A percentile compares a stretch with the other conserved stretches of the same genome.
These are phyloP conservation scores for Plasmodium blacklocki DNA, from an alignment of 169 alveolate species.

Conservation along the genomic window DNA sequence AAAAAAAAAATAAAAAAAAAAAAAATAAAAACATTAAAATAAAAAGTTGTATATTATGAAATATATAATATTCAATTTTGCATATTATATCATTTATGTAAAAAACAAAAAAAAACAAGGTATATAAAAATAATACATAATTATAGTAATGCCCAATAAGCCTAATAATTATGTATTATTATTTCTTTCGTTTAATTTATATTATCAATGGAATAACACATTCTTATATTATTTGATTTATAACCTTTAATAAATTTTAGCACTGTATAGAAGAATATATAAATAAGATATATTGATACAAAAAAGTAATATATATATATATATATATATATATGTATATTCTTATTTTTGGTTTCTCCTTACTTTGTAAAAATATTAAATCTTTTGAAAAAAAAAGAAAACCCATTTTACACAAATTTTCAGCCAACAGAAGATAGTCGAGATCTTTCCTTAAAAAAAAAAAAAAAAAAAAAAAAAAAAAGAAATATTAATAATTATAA, in stretches of 20 bases:
- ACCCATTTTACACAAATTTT: conserved; percentile 50
- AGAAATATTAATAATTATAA: too few species aligned
- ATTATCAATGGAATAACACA: conserved; percentile 6
- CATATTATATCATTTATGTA: too few species aligned
- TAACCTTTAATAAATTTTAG: conserved; percentile 19
- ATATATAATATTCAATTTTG: too few species aligned
- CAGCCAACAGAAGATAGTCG: conserved; percentile 35
- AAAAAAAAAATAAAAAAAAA: too few species aligned
- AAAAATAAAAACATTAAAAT: too few species aligned
- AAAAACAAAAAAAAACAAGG: background rate
- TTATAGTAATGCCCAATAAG: background rate
- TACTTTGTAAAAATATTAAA: conserved; percentile 45
- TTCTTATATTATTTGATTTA: conserved; percentile 6
- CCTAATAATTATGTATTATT: background rate
- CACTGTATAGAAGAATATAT: conserved; percentile 11
- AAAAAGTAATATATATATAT: background rate
- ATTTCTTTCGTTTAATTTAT: background rate
- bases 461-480: background rate
- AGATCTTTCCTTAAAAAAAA: conserved; percentile 30
- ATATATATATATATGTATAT: background rate
- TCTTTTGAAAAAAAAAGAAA: conserved; percentile 29
- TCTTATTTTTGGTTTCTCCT: background rate
- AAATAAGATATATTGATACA: background rate
- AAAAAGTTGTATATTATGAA: too few species aligned
- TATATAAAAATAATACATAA: background rate